A percentile compares a stretch with the other conserved stretches of the same genome.
Evolutionary conservation across 179 eudicot genomes (phyloP).

Genomic region (Pouteria campechiana): DNA sequence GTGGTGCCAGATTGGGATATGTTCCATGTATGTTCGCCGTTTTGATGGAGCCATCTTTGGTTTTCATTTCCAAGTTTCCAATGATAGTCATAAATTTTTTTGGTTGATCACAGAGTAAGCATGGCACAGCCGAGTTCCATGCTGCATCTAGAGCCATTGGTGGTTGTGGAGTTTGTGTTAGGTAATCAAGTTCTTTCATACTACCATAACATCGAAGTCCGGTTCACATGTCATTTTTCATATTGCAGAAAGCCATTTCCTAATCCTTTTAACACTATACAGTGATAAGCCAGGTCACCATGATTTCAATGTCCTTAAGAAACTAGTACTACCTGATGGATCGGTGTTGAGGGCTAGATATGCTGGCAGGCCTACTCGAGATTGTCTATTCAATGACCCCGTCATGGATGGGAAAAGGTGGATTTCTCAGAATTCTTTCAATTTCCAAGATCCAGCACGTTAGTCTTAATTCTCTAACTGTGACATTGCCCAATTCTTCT

Average conservation of each 20-base stretch:
- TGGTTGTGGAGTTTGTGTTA: conserved; percentile 72
- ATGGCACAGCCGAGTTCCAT: conserved; percentile 57
- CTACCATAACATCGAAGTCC: not conserved
- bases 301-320: conserved; percentile 51
- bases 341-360: conserved; percentile 51
- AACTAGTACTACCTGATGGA: conserved; percentile 64
- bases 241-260: too few relatives aligned
- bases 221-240: too few relatives aligned
- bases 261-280: not conserved
- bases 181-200: conserved; percentile 41
- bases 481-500: not conserved
- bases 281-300: conserved; percentile 72
- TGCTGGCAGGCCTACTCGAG: conserved; percentile 67
- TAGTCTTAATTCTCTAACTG: not conserved
- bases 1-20: conserved; percentile 94
- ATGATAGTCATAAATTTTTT: not conserved
- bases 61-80: not conserved
- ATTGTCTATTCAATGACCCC: conserved; percentile 63
- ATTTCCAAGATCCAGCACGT: not conserved
- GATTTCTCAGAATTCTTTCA: not conserved
- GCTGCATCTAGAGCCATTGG: conserved; percentile 71
- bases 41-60: too few relatives aligned
- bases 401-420: conserved; percentile 73
- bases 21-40: conserved; percentile 48
- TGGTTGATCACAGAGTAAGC: conserved; percentile 42